A percentile compares a stretch with the other conserved stretches of the same genome.
Conservation (phyloP, 176 grass and related monocot genomes). For the Ampelocalamus luodianensis region DNA sequence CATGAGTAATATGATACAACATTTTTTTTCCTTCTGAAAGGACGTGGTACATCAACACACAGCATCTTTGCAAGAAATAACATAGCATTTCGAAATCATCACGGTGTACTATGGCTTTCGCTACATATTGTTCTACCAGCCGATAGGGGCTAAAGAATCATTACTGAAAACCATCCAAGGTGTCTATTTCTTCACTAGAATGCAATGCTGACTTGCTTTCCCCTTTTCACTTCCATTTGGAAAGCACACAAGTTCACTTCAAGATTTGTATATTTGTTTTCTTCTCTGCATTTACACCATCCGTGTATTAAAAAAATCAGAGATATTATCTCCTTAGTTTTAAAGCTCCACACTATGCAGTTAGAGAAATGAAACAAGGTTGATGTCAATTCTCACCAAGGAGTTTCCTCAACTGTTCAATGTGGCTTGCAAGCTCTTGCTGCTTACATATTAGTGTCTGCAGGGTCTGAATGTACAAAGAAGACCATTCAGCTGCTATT, state of each 20-base stretch:
- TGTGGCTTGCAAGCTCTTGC: conserved; percentile 59
- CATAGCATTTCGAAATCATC: not conserved
- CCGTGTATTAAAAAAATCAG: conserved; percentile 32
- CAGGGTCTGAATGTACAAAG: conserved; percentile 55
- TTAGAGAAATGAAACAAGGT: conserved; percentile 12
- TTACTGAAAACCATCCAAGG: not conserved
- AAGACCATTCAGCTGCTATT: conserved; percentile 28
- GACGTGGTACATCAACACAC: not conserved
- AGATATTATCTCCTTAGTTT: conserved; percentile 1
- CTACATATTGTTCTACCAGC: not conserved
- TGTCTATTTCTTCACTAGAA: not conserved
- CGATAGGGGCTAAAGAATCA: conserved; percentile 3
- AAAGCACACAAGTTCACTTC: conserved; percentile 8
- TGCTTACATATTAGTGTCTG: conserved; percentile 66
- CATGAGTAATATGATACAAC: not conserved
- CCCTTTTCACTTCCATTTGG: not conserved
- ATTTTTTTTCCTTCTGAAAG: conserved; percentile 4
- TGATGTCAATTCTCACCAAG: conserved; percentile 46
- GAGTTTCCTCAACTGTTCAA: conserved; percentile 68
- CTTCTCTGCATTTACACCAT: not conserved
- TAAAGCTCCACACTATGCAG: not conserved
- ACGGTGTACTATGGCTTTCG: not conserved
- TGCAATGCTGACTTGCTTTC: not conserved
- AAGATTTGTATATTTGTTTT: conserved; percentile 7
- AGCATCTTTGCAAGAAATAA: not conserved